These are phyloP conservation scores for Globisporangium rhizosaccharum DNA, from an alignment of 352 stramenopile genomes.

Conservation along the genomic window DNA sequence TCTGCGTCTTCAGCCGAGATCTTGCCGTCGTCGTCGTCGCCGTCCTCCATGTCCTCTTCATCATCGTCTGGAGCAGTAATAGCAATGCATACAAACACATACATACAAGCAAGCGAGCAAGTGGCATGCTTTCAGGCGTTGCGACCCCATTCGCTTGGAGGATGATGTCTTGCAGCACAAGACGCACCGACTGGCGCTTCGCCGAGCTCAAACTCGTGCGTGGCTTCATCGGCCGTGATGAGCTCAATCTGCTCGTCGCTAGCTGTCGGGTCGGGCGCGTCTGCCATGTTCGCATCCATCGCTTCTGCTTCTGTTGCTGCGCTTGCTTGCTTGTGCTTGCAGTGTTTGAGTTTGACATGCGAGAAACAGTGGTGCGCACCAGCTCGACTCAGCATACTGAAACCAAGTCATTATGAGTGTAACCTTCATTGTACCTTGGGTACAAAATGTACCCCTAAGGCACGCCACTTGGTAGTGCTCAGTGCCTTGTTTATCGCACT, in stretches of 20 bases:
- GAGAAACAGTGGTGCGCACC: not conserved
- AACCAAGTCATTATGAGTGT: too few relatives aligned
- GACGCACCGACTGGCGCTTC: conserved; percentile 62
- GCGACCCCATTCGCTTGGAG: too few relatives aligned
- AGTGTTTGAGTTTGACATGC: conserved; percentile 2
- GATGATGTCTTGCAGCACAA: not conserved
- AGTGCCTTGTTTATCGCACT: not conserved
- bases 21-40: conserved; percentile 39
- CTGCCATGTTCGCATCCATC: conserved; percentile 27
- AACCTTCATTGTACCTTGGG: not conserved
- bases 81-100: not conserved
- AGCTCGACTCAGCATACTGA: too few relatives aligned
- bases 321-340: conserved; percentile 29
- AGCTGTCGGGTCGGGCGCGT: conserved; percentile 25
- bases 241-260: conserved; percentile 75
- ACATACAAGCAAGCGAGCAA: not conserved
- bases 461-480: not conserved
- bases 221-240: conserved; percentile 75
- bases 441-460: not conserved
- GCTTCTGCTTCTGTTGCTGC: not conserved
- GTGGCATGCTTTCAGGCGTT: not conserved
- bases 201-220: conserved; percentile 80
- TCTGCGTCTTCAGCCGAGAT: conserved; percentile 64
- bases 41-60: conserved; percentile 58
- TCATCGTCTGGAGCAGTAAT: conserved; percentile 39